Percentiles rank a stretch among this genome's conserved stretches.
phyloP scores from a whole-genome alignment of 164 flowering plant species.

The Amborella trichopoda region DNA sequence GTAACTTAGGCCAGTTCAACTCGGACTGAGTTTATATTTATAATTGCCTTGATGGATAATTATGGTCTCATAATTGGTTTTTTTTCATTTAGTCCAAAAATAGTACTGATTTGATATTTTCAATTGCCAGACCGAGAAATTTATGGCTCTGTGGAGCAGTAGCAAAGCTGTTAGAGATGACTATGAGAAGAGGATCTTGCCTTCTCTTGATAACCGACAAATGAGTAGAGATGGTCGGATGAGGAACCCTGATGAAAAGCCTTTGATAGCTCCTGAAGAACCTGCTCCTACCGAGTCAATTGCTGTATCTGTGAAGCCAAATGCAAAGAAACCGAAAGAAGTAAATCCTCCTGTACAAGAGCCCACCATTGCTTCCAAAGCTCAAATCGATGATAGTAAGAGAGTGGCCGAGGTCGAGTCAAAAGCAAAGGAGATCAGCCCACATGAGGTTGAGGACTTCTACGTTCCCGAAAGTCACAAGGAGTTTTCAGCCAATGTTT shows the following conservation, averaged over 20 bases:
- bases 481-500: conserved; percentile 14
- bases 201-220: conserved; percentile 63
- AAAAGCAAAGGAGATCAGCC: conserved; percentile 13
- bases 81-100: no score
- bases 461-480: conserved; percentile 20
- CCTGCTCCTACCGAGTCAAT: conserved; percentile 25
- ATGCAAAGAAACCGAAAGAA: conserved; percentile 36
- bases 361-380: conserved; percentile 18
- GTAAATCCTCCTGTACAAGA: conserved; percentile 28
- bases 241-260: conserved; percentile 80
- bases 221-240: conserved; percentile 80
- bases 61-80: no score
- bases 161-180: conserved; percentile 68
- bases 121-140: conserved; percentile 49
- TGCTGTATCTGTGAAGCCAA: conserved; percentile 21
- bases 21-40: no score
- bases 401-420: conserved; percentile 15
- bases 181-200: conserved; percentile 61
- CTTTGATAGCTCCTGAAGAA: conserved; percentile 26
- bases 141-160: conserved; percentile 56
- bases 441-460: conserved; percentile 23
- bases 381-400: conserved; percentile 15
- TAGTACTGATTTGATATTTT: no score
- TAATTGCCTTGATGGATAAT: no score
- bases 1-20: no score